phyloP scores from a whole-genome alignment of 2,329 filamentous ascomycete species.

The Samsoniella hepiali region DNA sequence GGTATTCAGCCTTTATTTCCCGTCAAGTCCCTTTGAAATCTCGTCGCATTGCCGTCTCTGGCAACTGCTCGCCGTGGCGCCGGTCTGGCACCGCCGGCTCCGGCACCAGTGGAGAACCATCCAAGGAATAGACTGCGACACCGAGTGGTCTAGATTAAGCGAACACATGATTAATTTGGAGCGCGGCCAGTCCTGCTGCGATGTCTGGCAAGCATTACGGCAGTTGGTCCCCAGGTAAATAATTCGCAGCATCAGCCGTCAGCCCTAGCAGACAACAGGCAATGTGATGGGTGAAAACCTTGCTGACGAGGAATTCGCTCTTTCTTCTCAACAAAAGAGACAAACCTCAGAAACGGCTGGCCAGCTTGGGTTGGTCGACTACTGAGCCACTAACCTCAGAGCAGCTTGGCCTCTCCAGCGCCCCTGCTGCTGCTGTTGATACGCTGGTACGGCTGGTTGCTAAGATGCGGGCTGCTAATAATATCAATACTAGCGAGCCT shows the following conservation, averaged over 20 bases:
- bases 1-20: background rate
- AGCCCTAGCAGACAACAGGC: no score
- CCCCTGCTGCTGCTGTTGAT: background rate
- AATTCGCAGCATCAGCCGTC: no score
- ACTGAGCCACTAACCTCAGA: conserved; percentile 2
- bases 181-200: background rate
- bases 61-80: background rate
- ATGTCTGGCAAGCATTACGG: no score
- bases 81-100: conserved; percentile 12
- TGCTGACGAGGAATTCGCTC: no score
- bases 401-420: background rate
- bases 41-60: background rate
- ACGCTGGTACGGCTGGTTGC: no score
- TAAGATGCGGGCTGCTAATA: conserved; percentile 1
- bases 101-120: conserved; percentile 8
- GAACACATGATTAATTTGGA: background rate
- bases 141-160: conserved; percentile 1
- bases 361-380: background rate
- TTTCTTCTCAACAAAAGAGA: no score
- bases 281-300: no score
- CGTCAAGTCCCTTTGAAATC: background rate
- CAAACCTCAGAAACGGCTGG: no score
- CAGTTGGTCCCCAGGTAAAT: no score
- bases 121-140: background rate
- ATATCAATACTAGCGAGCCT: background rate